Evolutionary conservation across 371 early-diverging fungal species (phyloP).

Genomic region (Coemansia sp.): DNA sequence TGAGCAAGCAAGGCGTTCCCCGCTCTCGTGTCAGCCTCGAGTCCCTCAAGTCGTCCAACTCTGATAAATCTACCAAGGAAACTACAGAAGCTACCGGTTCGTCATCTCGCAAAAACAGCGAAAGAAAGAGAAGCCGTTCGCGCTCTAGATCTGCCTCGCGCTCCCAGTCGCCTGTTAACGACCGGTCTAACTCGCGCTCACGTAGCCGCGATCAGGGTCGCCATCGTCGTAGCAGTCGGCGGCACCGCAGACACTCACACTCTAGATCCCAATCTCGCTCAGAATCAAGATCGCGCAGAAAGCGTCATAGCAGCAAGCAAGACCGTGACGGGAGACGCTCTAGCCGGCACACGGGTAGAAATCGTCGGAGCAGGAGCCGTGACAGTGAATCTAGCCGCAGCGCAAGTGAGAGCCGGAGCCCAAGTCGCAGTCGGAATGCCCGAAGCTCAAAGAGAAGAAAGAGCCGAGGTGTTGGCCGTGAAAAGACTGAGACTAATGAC

Average conservation of each 20-base stretch:
- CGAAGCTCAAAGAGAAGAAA: slow-evolving; percentile 1
- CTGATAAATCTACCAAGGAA: slow-evolving; percentile 6
- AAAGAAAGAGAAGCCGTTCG: slow-evolving; percentile 15
- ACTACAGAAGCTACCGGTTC: neutral
- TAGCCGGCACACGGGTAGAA: slow-evolving; percentile 3
- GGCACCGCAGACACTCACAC: slow-evolving; percentile 12
- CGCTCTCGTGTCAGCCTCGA: slow-evolving; percentile 38
- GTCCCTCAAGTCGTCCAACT: slow-evolving; percentile 23
- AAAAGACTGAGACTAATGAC: neutral
- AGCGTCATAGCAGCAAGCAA: slow-evolving; percentile 10
- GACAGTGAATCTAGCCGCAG: slow-evolving; percentile 8
- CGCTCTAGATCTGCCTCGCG: slow-evolving; percentile 24
- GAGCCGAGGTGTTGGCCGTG: slow-evolving; percentile 1
- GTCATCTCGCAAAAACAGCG: slow-evolving; percentile 2
- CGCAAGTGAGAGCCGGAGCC: slow-evolving; percentile 15
- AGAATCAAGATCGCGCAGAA: slow-evolving; percentile 13
- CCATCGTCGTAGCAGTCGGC: slow-evolving; percentile 27
- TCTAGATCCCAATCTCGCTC: slow-evolving; percentile 13
- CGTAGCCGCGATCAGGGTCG: slow-evolving; percentile 19
- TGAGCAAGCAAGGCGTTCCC: slow-evolving; percentile 52
- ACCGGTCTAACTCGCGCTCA: slow-evolving; percentile 16
- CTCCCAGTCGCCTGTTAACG: slow-evolving; percentile 14
- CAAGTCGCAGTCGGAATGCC: slow-evolving; percentile 9
- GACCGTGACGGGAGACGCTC: slow-evolving; percentile 6
- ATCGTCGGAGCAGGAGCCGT: slow-evolving; percentile 22